phyloP scores from a whole-genome alignment of 768 basidiomycete species.

The Macrolepiota albuminosa region DNA sequence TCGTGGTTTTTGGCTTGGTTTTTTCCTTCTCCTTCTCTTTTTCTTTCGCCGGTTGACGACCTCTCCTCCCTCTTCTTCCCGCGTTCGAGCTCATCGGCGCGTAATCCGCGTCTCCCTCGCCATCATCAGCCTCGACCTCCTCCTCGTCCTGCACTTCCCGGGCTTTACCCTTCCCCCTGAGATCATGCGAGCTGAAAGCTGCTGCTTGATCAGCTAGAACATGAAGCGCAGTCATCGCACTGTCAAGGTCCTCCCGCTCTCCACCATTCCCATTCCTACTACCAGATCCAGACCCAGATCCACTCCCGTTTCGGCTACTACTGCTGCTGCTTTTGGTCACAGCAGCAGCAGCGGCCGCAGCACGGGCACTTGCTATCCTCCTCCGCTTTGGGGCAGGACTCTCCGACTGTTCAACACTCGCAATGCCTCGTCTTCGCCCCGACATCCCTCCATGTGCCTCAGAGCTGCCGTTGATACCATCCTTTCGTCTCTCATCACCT shows the following conservation, averaged over 20 bases:
- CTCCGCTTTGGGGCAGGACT: slow-evolving; percentile 31
- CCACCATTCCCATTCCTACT: slow-evolving; percentile 7
- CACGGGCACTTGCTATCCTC: slow-evolving; percentile 17
- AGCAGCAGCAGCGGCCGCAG: slow-evolving; percentile 1
- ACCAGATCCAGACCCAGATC: slow-evolving; percentile 1
- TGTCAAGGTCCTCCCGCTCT: slow-evolving; percentile 16
- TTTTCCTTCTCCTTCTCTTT: slow-evolving; percentile 3
- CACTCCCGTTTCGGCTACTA: background rate
- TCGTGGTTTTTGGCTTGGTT: background rate
- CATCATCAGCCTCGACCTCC: background rate
- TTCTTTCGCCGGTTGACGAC: slow-evolving; percentile 19
- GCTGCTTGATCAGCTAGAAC: slow-evolving; percentile 74
- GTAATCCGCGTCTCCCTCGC: background rate
- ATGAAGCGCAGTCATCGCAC: slow-evolving; percentile 55
- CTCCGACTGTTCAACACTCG: slow-evolving; percentile 25
- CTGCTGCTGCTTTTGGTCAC: background rate
- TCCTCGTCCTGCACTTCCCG: slow-evolving; percentile 13
- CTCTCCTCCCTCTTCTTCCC: slow-evolving; percentile 12
- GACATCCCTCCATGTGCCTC: background rate
- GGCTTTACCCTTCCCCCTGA: slow-evolving; percentile 13
- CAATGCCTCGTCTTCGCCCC: slow-evolving; percentile 16
- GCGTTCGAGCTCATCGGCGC: background rate
- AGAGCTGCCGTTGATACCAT: slow-evolving; percentile 12
- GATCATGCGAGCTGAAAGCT: slow-evolving; percentile 35
- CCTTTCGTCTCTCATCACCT: slow-evolving; percentile 18